Conservation (phyloP, 768 basidiomycete genomes). For the Boletellus emodensis region DNA sequence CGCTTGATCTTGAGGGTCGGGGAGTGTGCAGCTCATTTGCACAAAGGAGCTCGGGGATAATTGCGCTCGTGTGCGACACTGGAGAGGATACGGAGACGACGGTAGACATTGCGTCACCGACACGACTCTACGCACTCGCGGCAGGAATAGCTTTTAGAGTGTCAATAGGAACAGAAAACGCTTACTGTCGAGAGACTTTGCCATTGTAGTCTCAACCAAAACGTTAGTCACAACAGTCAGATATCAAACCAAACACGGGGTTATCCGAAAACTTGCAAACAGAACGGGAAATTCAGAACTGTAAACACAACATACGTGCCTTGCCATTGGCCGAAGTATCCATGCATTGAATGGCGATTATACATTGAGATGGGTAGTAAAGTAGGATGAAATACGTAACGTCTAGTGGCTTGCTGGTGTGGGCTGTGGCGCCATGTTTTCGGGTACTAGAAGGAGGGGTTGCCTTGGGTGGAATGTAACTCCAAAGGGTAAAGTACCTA, state of each 20-base stretch:
- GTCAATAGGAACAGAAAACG: background rate
- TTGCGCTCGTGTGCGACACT: slow-evolving; percentile 8
- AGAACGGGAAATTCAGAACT: background rate
- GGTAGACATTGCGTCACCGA: slow-evolving; percentile 12
- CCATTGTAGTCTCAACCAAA: slow-evolving; percentile 11
- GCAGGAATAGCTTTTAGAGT: background rate
- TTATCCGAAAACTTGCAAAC: background rate
- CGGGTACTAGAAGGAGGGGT: slow-evolving; percentile 40
- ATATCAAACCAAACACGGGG: slow-evolving; percentile 6
- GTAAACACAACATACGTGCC: slow-evolving; percentile 13
- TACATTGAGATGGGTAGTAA: slow-evolving; percentile 35
- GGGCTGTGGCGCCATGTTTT: slow-evolving; percentile 50
- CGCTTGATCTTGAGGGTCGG: slow-evolving; percentile 7
- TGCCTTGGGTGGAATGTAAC: slow-evolving; percentile 2
- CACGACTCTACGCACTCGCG: slow-evolving; percentile 3
- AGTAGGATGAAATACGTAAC: slow-evolving; percentile 30
- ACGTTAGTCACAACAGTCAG: slow-evolving; percentile 1
- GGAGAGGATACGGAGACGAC: slow-evolving; percentile 14
- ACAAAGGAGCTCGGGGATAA: background rate
- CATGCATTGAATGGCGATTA: slow-evolving; percentile 35
- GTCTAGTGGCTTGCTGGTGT: slow-evolving; percentile 50
- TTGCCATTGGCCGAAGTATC: slow-evolving; percentile 26
- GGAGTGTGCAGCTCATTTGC: background rate
- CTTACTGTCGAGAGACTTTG: background rate
- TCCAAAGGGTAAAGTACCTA: slow-evolving; percentile 39